Evolutionary conservation across 805 yeast genomes (phyloP), one percentile per base, ranked within the genome.

Genomic region (Candida germanica): DNA sequence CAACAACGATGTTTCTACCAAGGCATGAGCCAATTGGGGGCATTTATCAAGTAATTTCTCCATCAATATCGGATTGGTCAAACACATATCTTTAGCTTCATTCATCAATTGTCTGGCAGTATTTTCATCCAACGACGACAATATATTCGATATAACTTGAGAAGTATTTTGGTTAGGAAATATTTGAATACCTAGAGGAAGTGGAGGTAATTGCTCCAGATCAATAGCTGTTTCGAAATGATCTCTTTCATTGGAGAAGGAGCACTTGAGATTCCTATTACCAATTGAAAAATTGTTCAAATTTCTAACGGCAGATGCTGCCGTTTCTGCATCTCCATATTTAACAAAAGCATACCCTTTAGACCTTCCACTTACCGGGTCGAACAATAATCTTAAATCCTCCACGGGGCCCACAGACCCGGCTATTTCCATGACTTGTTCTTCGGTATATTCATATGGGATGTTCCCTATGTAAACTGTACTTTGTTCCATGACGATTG

Each of bases 391-490:
- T 54, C 82, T 80, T 40, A 87, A 65, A 37, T 75, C 77, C 17
- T 75, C 73, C 2, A 91, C 91, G 0, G 97, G 96, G 1, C 97
- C 98, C 2, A 87, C 93, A 2, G 94, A 80, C 39, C 73, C 69
- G 42, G 95, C 94, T 10, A 91, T 77, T 44, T 86, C 95, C 47
- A 77, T 61, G n/a, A 91, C 82, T 57, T 89, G 97, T 49, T 87
- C 95, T 56, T 91, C 98, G 0, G 96, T 85, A 53, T 85, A 87
- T 9, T 91, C 97, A 54, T 80, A 87, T 1, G 98, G 98, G 25
- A 91, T 84, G 11, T 87, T 82, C 3, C 96, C 95, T 27, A 89
- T 76, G 50, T 84, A 84, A 2, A 87, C 83, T 36, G 51, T 50
- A n/a, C 40, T 49, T 31, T 31, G 6, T 10, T 20, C 23, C 23